These are phyloP conservation scores for Aeschynomene evenia DNA, from an alignment of 306 rosid genomes.

Conservation along the genomic window DNA sequence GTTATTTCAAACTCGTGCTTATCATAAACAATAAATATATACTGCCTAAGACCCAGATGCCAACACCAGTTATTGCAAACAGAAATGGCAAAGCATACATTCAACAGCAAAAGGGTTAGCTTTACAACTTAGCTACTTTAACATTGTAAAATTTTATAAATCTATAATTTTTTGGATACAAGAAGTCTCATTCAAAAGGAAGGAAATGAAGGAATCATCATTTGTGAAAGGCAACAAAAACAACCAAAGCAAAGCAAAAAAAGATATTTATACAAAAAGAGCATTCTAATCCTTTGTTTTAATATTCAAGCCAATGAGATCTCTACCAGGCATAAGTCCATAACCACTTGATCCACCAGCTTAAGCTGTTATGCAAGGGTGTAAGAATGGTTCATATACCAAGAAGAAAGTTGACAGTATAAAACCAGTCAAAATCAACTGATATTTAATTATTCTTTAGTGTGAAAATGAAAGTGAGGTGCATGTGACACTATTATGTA, in stretches of 20 bases:
- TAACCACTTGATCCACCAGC: not conserved
- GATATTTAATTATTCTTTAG: not conserved
- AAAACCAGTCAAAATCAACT: not conserved
- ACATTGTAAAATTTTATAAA: not conserved
- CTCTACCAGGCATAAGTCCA: not conserved
- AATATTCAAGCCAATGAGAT: not conserved
- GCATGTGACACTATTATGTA: not conserved
- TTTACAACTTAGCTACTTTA: not conserved
- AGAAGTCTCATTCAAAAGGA: not conserved
- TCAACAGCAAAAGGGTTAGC: not conserved
- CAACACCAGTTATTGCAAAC: not conserved
- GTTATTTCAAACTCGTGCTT: conserved; percentile 20
- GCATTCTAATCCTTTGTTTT: not conserved
- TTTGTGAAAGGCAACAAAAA: not conserved
- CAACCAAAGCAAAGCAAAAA: not conserved
- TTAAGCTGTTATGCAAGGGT: not conserved
- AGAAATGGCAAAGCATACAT: conserved; percentile 13
- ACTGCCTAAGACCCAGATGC: not conserved
- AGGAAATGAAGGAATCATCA: not conserved
- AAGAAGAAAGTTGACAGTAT: not conserved
- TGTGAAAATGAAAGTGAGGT: not conserved
- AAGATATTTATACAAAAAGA: not conserved
- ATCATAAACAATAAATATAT: not conserved
- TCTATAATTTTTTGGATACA: not conserved
- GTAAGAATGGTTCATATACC: not conserved